These are phyloP conservation scores for Termitomyces sp. DNA, from an alignment of 768 basidiomycete species.

Conservation along the genomic window DNA sequence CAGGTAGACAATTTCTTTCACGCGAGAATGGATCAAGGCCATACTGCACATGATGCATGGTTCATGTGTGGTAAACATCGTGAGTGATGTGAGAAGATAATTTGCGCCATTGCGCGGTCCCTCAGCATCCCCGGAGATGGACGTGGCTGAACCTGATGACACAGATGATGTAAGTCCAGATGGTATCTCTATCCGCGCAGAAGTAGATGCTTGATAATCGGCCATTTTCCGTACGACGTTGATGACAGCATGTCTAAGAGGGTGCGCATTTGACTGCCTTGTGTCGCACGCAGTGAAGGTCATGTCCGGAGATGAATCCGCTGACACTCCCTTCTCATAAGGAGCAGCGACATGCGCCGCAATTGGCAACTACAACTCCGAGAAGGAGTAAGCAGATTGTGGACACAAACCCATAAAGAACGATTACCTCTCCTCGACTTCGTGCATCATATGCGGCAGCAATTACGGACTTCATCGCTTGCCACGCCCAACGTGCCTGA, in stretches of 20 bases:
- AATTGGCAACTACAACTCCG: slow-evolving; percentile 60
- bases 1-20: slow-evolving; percentile 80
- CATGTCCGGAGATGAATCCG: slow-evolving; percentile 15
- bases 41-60: slow-evolving; percentile 98
- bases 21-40: slow-evolving; percentile 93
- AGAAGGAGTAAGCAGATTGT: not conserved
- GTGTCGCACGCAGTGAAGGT: slow-evolving; percentile 68
- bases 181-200: not conserved
- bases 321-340: slow-evolving; percentile 29
- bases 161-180: not conserved
- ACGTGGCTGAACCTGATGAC: not conserved
- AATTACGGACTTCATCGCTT: slow-evolving; percentile 58
- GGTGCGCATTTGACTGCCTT: slow-evolving; percentile 64
- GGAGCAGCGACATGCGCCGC: slow-evolving; percentile 68
- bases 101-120: slow-evolving; percentile 59
- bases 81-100: slow-evolving; percentile 84
- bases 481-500: slow-evolving; percentile 71
- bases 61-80: slow-evolving; percentile 91
- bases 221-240: slow-evolving; percentile 72
- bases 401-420: slow-evolving; percentile 1
- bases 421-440: slow-evolving; percentile 57
- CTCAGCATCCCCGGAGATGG: slow-evolving; percentile 14
- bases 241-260: slow-evolving; percentile 82
- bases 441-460: slow-evolving; percentile 47
- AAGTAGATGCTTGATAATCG: slow-evolving; percentile 42